Percentiles rank a stretch among this genome's conserved stretches.
phyloP scores from a whole-genome alignment of 768 basidiomycete species.

The Kondoa subrosea region DNA sequence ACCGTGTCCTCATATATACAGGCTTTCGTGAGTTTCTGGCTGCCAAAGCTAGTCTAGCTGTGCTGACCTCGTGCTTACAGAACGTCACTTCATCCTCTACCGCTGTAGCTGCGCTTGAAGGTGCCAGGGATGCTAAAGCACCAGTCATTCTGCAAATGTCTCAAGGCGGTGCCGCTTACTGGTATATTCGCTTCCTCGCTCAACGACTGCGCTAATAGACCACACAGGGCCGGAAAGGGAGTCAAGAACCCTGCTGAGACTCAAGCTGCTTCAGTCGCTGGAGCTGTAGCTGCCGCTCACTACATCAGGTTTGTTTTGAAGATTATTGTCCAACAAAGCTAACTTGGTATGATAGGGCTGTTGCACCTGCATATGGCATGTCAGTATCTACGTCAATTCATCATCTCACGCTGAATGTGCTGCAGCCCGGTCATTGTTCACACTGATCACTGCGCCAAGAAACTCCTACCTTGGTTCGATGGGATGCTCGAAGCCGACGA shows the following conservation, averaged over 20 bases:
- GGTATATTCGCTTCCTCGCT: constrained; percentile 27
- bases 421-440: constrained; percentile 83
- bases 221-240: constrained; percentile 60
- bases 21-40: constrained; percentile 35
- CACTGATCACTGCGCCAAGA: constrained; percentile 95
- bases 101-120: constrained; percentile 86
- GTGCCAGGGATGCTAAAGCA: constrained; percentile 88
- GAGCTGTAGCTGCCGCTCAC: constrained; percentile 78
- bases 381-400: constrained; percentile 36
- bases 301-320: constrained; percentile 45
- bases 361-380: constrained; percentile 84
- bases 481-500: constrained; percentile 92
- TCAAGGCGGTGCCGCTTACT: constrained; percentile 90
- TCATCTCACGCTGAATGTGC: not conserved
- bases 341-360: constrained; percentile 32
- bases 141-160: constrained; percentile 97
- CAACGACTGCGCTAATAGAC: not conserved
- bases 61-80: constrained; percentile 34
- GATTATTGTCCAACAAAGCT: not conserved
- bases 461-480: constrained; percentile 97
- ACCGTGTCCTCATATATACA: constrained; percentile 15
- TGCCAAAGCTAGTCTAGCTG: not conserved
- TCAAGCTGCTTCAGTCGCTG: constrained; percentile 85
- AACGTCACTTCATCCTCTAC: constrained; percentile 94
- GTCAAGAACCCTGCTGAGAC: constrained; percentile 60